These are phyloP conservation scores for Termitomyces sp. DNA, from an alignment of 768 basidiomycete genomes.

Conservation along the genomic window DNA sequence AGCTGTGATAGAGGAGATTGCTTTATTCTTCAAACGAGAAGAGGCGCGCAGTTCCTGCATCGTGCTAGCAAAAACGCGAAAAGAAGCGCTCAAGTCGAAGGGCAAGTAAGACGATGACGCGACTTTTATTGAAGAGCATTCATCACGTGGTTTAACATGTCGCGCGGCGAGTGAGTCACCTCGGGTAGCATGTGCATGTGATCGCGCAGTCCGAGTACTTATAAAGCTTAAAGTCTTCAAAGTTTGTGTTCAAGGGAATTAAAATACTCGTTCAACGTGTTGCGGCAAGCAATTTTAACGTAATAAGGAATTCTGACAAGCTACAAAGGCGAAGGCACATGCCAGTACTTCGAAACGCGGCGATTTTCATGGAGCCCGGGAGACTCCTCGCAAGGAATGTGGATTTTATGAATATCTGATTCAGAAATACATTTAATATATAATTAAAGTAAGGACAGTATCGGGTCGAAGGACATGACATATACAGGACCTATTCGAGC, in stretches of 20 bases:
- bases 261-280: too few relatives aligned
- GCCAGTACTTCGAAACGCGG: not conserved
- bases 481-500: not conserved
- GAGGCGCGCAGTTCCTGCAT: slow-evolving; percentile 1
- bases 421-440: not conserved
- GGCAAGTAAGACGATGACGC: too few relatives aligned
- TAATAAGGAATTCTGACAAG: not conserved
- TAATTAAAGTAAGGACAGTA: not conserved
- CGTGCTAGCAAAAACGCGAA: not conserved
- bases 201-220: too few relatives aligned
- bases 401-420: not conserved
- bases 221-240: too few relatives aligned
- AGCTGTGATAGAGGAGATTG: too few relatives aligned
- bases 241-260: too few relatives aligned
- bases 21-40: slow-evolving; percentile 1
- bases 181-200: too few relatives aligned
- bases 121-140: not conserved
- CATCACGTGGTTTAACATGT: not conserved
- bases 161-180: too few relatives aligned
- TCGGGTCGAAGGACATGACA: not conserved
- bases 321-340: too few relatives aligned
- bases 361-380: not conserved
- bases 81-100: not conserved
- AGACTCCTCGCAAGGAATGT: too few relatives aligned
- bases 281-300: too few relatives aligned